A percentile compares a stretch with the other conserved stretches of the same genome.
Evolutionary conservation across 2,329 filamentous ascomycete species (phyloP).

Genomic region (Trichoderma harzianum): DNA sequence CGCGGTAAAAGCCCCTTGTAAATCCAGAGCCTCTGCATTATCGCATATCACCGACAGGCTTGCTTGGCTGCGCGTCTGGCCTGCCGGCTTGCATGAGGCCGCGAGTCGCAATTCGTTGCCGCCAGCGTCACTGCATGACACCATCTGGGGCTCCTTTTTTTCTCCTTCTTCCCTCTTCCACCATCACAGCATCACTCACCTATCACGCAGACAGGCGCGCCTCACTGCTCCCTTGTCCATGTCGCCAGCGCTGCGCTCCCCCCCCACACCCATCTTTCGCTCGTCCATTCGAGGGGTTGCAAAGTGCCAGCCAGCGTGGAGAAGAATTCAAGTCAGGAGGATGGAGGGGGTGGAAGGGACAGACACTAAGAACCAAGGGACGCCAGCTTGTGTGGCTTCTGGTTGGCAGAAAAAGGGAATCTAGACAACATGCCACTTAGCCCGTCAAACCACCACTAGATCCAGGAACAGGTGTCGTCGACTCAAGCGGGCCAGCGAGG

Average conservation of each 20-base stretch:
- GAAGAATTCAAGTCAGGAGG: not conserved
- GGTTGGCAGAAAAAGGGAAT: slow-evolving; percentile 3
- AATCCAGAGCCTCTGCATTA: not conserved
- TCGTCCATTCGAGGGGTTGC: not conserved
- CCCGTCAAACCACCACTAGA: not conserved
- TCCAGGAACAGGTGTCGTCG: slow-evolving; percentile 15
- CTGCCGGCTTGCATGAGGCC: slow-evolving; percentile 13
- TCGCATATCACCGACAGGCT: slow-evolving; percentile 12
- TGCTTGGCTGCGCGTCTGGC: slow-evolving; percentile 18
- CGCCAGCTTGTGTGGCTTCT: not conserved
- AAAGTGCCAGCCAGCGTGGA: slow-evolving; percentile 9
- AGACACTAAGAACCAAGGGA: not conserved
- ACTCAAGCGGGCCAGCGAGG: slow-evolving; percentile 16
- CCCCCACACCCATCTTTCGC: slow-evolving; percentile 9
- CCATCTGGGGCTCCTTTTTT: slow-evolving; percentile 23
- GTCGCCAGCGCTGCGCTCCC: not conserved
- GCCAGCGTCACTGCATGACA: slow-evolving; percentile 27
- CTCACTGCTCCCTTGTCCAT: slow-evolving; percentile 5
- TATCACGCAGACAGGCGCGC: slow-evolving; percentile 14
- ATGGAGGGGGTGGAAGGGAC: not conserved
- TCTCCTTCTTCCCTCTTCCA: not conserved
- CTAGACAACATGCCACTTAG: not conserved
- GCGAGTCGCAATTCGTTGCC: slow-evolving; percentile 16
- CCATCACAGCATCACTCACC: slow-evolving; percentile 7
- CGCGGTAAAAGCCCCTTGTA: not conserved